Base-by-base conservation (phyloP, 768 basidiomycete genomes). In the Termitomyces sp. region DNA sequence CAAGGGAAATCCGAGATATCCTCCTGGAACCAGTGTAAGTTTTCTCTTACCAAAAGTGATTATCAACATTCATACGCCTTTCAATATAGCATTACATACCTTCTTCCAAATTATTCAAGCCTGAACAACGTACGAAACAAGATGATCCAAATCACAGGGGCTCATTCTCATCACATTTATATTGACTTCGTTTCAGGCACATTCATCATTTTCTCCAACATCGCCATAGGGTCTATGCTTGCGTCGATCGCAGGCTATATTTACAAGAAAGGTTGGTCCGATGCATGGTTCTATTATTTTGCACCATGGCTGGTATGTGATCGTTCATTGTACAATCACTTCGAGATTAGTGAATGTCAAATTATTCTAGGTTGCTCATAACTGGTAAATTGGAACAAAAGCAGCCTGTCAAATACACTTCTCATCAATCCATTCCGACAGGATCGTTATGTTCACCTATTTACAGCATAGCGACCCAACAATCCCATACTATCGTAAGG, bases 361-460 rank as follows among this genome's bases (percentile, higher is more conserved):
- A 28, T 5, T 12, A 19, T 11, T 35, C 40, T 43, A 79, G 78
- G 71, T 74, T 58, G 76, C 75, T 12, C 76, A 78, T 62, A 79
- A 77, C 57, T 77, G 75, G 77, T 75, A 63, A 54, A 12, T 21
- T 40, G n/a, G 46, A 28, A 8, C 19, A 43, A 45, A 28, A 28
- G 47, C 33, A 6, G 33, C 47, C 46, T 58, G 43, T 53, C 50
- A n/a, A 33, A 21, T 10, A 48, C n/a, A 23, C 40, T 38, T 30
- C 57, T 62, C 26, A 54, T 31, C 10, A 31, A 23, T 15, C 17
- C 23, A 26, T 49, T 37, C 8, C 38, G 35, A 50, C 48, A 79
- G 82, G 82, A 81, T 85, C 63, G 80, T 84, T 50, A 79, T 78
- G 71, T 77, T 83, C 61, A 82, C 82, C 1, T 83, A 82, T 62